Base-by-base conservation (phyloP, 2,329 filamentous ascomycete species). In the Neofusicoccum laricinum region DNA sequence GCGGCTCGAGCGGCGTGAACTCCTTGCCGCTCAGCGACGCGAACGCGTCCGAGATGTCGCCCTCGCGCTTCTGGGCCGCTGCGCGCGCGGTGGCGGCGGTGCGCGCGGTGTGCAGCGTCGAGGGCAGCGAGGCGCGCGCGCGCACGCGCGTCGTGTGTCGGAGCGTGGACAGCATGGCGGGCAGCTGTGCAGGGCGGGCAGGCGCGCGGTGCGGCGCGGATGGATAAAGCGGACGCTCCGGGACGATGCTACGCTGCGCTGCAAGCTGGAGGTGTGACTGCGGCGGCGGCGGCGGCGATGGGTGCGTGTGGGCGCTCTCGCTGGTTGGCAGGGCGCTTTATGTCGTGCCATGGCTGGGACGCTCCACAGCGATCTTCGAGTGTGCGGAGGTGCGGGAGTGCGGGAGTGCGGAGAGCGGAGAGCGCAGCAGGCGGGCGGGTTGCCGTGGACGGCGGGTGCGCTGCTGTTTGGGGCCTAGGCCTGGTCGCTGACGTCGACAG, bases 11-110 rank as follows among this genome's bases (percentile, higher is more conserved):
- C 2, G 80, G 79, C 57, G 70, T 69, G 67, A 82, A 82, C 2
- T 78, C 66, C 46, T 81, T 75, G 15, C 81, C 81, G 1, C 80
- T 82, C 2, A 83, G 76, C 3, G 79, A 82, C 5, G 76, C 80
- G 65, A 83, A 83, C 0, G 81, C 80, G 69, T 82, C 80, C 2
- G 80, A 82, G 25, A 83, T 83, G 53, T 83, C 80, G 46, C 81
- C 81, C 32, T 78, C 79, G 49, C 79, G 75, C 67, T 80, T 82
- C 57, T 78, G 78, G 3, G 67, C 55, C 36, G 53, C 73, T 67
- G 21, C 67, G 61, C 17, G 66, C 38, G 62, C 67, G 46, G 64
- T 70, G 68, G 63, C 53, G 19, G n/a, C 36, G 64, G 66, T 71
- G 14, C 66, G 41, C 2, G 66, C 64, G 32, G 69, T 66, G 55